Percentiles rank a stretch among this genome's conserved stretches.
Evolutionary conservation across 129 eudicot species (phyloP).

Genomic region (Flaveria linearis): DNA sequence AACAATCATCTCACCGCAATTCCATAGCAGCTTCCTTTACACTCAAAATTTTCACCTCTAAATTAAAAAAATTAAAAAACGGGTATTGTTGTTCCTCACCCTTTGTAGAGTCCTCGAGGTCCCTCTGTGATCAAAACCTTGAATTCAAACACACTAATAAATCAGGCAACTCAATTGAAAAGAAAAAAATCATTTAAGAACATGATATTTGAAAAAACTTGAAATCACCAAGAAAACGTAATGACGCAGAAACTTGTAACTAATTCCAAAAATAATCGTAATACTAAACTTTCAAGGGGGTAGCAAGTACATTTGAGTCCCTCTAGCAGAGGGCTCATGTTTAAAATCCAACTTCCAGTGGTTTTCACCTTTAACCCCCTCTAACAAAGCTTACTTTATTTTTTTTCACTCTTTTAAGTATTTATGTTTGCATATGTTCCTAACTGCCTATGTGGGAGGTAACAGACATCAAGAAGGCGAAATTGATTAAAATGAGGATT

Average conservation of each 20-base stretch:
- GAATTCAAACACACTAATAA: conserved; percentile 10
- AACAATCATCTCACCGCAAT: too few species aligned
- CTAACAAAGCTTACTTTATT: neutral
- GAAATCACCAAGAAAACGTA: neutral
- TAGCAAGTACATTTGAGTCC: too few species aligned
- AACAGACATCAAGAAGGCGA: neutral
- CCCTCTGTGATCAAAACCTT: conserved; percentile 87
- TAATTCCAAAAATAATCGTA: neutral
- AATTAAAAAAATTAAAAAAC: neutral
- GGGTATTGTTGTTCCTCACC: conserved; percentile 51
- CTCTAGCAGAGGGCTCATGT: too few species aligned
- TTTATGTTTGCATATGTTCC: neutral
- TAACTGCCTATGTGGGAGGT: neutral
- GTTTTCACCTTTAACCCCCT: too few species aligned
- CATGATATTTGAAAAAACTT: neutral
- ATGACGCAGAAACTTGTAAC: neutral
- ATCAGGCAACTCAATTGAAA: conserved; percentile 14
- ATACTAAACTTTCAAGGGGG: too few species aligned
- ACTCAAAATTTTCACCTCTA: neutral
- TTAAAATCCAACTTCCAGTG: too few species aligned
- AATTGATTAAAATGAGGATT: neutral
- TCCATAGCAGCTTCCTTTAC: too few species aligned
- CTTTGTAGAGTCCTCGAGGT: conserved; percentile 90
- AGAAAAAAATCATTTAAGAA: neutral
- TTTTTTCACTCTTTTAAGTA: neutral